Evolutionary conservation across 179 eudicot species (phyloP), one percentile per base, ranked within the genome.

Genomic region (Heliamphora pulchella): DNA sequence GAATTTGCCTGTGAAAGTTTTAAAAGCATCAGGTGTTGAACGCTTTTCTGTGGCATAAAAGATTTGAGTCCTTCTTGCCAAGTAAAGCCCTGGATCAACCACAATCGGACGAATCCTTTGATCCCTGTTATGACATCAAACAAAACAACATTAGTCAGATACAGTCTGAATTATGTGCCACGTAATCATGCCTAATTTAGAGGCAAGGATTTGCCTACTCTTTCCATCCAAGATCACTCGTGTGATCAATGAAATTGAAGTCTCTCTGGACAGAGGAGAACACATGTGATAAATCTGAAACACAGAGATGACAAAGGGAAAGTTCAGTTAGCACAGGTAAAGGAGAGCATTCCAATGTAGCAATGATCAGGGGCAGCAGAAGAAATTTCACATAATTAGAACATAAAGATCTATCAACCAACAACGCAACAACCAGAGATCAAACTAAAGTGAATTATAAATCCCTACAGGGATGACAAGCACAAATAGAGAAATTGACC

Each of bases 221-320:
- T 92, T 93, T 93, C 94, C 94, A 93, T 78, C 93, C 93, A 18
- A 93, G 93, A 84, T 93, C 97, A 83, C 97, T 90, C 55, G 97
- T 89, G 89, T 93, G 97, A 79, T 94, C 98, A 70, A 94, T 89
- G 84, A 94, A 94, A 87, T 91, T 94, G 82, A 92, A 85, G 81
- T 92, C 97, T 87, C 93, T 89, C 47, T 85, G 87, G 54, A 91
- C 75, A 31, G 92, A 87, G 74, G 95, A 90, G 87, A 94, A 92
- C 55, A 86, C 93, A 82, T 89, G 90, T 73, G 93, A 93, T 78
- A 94, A 82, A 81, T 92, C 98, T 94, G 98, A 75, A 81, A 59
- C 6, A 63, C 0, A 10, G 1, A 75, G 66, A 70, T 50, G 1
- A 62, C 22, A 79, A 63, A 74, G 74, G 63, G 18, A 76, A 64